Base-by-base conservation (phyloP, 2,329 filamentous ascomycete species). In the Claviceps sp. region DNA sequence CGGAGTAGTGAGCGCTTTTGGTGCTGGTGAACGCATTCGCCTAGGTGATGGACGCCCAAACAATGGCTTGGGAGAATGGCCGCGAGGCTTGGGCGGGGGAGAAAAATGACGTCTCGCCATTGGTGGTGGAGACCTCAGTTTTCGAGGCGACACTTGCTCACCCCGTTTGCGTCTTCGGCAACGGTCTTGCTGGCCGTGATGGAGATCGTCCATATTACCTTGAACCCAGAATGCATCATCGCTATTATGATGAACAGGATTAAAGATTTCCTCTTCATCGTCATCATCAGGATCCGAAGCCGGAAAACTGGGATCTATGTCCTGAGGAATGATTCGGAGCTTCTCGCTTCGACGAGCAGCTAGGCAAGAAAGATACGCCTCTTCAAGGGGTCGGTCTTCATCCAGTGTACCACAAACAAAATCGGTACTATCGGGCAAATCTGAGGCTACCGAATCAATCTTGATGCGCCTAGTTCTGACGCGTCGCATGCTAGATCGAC, bases 381-480 rank as follows among this genome's bases (percentile, higher is more conserved):
- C 88, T 65, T 98, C 93, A n/a, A 97, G 71, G 2, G 89, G 88
- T 45, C 88, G 83, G 62, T 98, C 93, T 67, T 98, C 93, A 58
- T 98, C 93, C 20, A 98, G 75, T 1, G 93, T 98, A 53, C 93
- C 93, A 62, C 93, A 97, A n/a, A 98, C 93, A 58, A 98, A 98
- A 66, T 98, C 93, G 14, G 93, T 97, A 68, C 90, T 96, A 66
- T 98, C 93, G 1, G 93, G 93, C 11, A 98, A 75, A 63, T 95
- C 88, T 2, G 88, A 87, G 1, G 85, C 86, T 23, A 77, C 76
- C 40, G 62, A 59, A 26, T 61, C 60, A 42, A 59, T 56, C 56
- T 62, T 64, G 45, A 57, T 54, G 22, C 60, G 61, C 34, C 52
- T 54, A 20, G 51, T 49, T 46, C 53, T 61, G 51, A 54, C 47